Evolutionary conservation across 257 asterid genomes (phyloP).

Genomic region (Solanum tarijense): DNA sequence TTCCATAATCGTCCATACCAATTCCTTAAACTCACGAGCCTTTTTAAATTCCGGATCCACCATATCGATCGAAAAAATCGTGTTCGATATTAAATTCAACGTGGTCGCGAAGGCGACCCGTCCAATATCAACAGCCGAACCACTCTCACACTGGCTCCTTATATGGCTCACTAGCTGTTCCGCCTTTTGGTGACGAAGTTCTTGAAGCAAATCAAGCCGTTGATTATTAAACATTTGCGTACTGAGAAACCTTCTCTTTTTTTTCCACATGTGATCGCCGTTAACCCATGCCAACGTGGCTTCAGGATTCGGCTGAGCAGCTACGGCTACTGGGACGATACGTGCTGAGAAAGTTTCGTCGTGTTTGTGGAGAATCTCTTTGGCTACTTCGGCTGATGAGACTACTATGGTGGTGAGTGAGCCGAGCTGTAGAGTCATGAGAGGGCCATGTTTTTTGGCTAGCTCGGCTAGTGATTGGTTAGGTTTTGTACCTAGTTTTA

Average conservation of each 20-base stretch:
- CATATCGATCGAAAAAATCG: background rate
- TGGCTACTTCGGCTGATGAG: background rate
- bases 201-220: background rate
- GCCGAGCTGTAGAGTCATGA: conserved; percentile 9
- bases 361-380: conserved; percentile 6
- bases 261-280: background rate
- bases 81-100: background rate
- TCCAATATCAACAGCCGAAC: background rate
- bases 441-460: conserved; percentile 1
- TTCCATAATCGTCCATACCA: background rate
- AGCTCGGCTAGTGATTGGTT: conserved; percentile 1
- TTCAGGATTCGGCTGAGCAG: background rate
- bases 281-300: background rate
- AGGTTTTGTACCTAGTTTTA: background rate
- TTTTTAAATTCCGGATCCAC: background rate
- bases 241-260: background rate
- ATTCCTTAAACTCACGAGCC: background rate
- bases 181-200: background rate
- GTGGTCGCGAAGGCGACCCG: background rate
- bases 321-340: background rate
- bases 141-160: background rate
- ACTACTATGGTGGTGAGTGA: conserved; percentile 1
- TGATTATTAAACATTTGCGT: background rate
- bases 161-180: background rate
- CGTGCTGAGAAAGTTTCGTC: conserved; percentile 5